Evolutionary conservation across 1,284 basidiomycete species (phyloP), one percentile per base, ranked within the genome.

Genomic region (Boletus sp.): DNA sequence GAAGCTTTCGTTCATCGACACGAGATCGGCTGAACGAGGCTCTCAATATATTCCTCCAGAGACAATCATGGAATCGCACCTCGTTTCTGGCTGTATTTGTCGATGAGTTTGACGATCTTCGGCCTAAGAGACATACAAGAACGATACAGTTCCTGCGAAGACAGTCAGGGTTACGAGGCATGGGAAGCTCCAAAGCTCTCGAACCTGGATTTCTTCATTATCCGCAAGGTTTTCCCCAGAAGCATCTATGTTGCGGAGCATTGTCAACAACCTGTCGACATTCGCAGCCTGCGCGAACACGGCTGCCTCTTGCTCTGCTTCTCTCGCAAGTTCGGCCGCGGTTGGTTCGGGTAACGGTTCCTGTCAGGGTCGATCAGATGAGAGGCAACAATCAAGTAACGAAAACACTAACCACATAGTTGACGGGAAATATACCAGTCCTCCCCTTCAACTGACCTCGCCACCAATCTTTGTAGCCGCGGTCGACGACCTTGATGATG

Each of bases 381-480:
- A 35, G 20, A 34, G 25, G 40, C 8, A 45, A 45, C 12, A 6
- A 25, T 40, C 17, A 32, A 25, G 17, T 13, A 32, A 40, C 17
- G 13, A 39, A 43, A 38, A 48, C 10, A 76, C 85, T 23, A 59
- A 91, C 89, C 56, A 99, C 92, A 70, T 98, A 98, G 64, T 96
- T 98, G 33, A 97, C 91, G 0, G 96, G 95, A 69, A 99, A 99
- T 52, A 99, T 99, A 12, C 96, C 96, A 8, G 93, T 94, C 51
- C 90, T 76, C 1, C 94, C 94, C 57, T 88, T 88, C 33, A 94
- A 70, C 58, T 98, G 94, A 2, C 96, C 96, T 39, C 92, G 76
- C 94, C 95, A 99, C 96, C 96, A 99, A 65, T 98, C 93, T 61
- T 94, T 89, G 71, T 97, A 97, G 22, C 89, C 90, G 35, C 91